Base-by-base conservation (phyloP, 192 early-diverging fungal genomes). In the Coemansia sp. region DNA sequence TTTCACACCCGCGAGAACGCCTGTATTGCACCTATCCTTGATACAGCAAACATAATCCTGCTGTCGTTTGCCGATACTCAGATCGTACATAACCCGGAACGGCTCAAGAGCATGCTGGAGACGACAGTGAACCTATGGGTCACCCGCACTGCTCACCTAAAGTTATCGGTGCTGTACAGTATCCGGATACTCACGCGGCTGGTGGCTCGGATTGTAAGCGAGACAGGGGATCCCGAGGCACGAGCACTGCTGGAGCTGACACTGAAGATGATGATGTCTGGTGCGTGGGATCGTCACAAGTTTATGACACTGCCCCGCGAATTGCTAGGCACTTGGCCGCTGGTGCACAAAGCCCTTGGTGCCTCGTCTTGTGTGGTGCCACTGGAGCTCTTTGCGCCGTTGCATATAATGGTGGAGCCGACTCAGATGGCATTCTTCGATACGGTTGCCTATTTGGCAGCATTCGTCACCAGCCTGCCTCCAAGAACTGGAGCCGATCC, bases 301-400 rank as follows among this genome's bases (percentile, higher is more conserved):
- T 73, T 73, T 26, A 73, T 62, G 63, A 13, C 37, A 9, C 28
- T 73, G 51, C 70, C 70, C 17, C 54, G 63, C 16, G 51, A 41
- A 19, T 43, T 73, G 39, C 32, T 62, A n/a, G 43, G 47, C 4
- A 44, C 57, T 7, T 73, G 63, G 58, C 62, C 63, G 1, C 28
- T 66, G 14, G 25, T 54, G 0, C 36, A 33, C 40, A 8, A 8
- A 0, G 20, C 18, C 12, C 7, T n/a, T 8, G 25, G 22, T 7
- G 26, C 38, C 5, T n/a, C 38, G 21, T 19, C 33, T 11, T 23
- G 13, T 25, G 12, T 29, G 4, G 25, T 14, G 43, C 51, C 47
- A 9, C 9, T 47, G 38, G 44, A 56, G 29, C 19, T 39, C 23
- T 43, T 61, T 25, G 26, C 50, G 16, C 18, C 16, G 20, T 20